Percentiles rank a stretch among this genome's conserved stretches.
Conservation (phyloP, 352 stramenopile genomes). For the Globisporangium lucens region DNA sequence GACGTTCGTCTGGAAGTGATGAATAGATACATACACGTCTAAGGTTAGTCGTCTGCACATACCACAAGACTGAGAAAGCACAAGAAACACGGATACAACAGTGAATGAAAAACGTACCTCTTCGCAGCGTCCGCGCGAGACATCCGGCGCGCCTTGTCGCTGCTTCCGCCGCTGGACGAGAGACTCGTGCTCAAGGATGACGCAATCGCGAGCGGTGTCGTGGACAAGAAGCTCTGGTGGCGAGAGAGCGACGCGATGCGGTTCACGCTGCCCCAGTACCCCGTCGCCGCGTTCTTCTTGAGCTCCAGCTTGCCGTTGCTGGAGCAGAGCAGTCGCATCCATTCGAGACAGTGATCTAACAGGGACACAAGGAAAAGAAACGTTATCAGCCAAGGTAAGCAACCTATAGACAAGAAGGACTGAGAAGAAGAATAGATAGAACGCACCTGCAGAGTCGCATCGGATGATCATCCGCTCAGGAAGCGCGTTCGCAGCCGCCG, state of each 20-base stretch:
- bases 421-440: background rate
- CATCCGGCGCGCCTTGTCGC: slow-evolving; percentile 52
- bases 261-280: slow-evolving; percentile 84
- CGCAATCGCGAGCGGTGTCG: slow-evolving; percentile 41
- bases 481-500: slow-evolving; percentile 14
- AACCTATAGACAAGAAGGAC: background rate
- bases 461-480: slow-evolving; percentile 69
- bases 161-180: slow-evolving; percentile 12
- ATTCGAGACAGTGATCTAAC: slow-evolving; percentile 82
- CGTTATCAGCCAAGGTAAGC: background rate
- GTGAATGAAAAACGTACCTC: slow-evolving; percentile 34
- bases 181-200: slow-evolving; percentile 26
- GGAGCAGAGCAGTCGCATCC: slow-evolving; percentile 83
- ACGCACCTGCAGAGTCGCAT: slow-evolving; percentile 77
- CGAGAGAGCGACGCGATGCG: slow-evolving; percentile 79
- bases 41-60: too few species aligned
- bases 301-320: slow-evolving; percentile 86
- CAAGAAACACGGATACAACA: slow-evolving; percentile 11
- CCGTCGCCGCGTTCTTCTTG: slow-evolving; percentile 85
- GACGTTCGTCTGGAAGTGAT: slow-evolving; percentile 59
- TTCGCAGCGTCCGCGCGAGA: slow-evolving; percentile 74
- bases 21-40: too few species aligned
- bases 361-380: background rate
- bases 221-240: slow-evolving; percentile 82
- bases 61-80: too few species aligned